These are phyloP conservation scores for Singerocomus inundabilis DNA, from an alignment of 1,284 basidiomycete species.

Conservation along the genomic window DNA sequence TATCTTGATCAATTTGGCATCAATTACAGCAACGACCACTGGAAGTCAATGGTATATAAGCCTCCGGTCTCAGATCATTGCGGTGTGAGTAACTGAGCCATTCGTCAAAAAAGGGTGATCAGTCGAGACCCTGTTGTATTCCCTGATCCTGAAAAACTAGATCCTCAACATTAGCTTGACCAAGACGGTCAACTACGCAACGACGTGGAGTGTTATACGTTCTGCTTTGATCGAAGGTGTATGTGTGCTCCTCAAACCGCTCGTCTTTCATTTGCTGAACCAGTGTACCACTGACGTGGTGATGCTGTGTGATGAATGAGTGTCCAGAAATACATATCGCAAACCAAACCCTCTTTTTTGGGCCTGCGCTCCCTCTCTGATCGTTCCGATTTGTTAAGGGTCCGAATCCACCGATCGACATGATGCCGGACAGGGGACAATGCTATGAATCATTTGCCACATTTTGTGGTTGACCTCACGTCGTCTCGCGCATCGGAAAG, in stretches of 20 bases:
- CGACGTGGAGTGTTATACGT: slow-evolving; percentile 51
- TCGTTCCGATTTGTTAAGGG: slow-evolving; percentile 22
- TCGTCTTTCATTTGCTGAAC: neutral
- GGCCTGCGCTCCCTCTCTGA: slow-evolving; percentile 22
- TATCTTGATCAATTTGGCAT: neutral
- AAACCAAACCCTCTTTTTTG: slow-evolving; percentile 22
- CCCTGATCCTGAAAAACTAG: slow-evolving; percentile 56
- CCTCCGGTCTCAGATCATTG: neutral
- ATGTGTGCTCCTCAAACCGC: neutral
- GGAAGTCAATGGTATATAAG: slow-evolving; percentile 54
- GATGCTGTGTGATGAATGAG: slow-evolving; percentile 7
- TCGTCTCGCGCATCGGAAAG: slow-evolving; percentile 21
- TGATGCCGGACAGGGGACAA: slow-evolving; percentile 12
- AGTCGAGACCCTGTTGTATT: slow-evolving; percentile 55
- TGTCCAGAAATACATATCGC: slow-evolving; percentile 28
- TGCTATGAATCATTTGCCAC: neutral
- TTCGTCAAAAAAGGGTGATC: slow-evolving; percentile 40
- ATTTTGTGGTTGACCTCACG: slow-evolving; percentile 22
- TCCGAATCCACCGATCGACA: slow-evolving; percentile 19
- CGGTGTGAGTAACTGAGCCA: neutral
- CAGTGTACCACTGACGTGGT: slow-evolving; percentile 15
- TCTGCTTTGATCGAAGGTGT: slow-evolving; percentile 60
- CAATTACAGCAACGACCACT: slow-evolving; percentile 46
- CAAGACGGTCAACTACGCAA: slow-evolving; percentile 47
- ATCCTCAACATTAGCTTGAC: slow-evolving; percentile 58